Conservation (phyloP, 371 early-diverging fungal species). For the Rhizomucor pusillus region DNA sequence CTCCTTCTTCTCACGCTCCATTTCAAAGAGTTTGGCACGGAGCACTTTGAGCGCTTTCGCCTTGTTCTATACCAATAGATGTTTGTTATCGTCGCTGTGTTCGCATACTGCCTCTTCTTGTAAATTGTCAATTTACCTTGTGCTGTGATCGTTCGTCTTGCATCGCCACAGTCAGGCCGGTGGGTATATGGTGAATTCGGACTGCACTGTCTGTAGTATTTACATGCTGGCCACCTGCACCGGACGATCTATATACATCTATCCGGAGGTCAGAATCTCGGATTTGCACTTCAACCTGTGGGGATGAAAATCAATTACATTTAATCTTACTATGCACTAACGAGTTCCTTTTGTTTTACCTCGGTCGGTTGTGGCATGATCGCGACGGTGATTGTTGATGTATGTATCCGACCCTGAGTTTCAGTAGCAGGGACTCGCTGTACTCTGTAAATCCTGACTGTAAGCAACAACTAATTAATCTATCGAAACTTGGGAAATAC, state of each 20-base stretch:
- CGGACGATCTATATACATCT: constrained; percentile 78
- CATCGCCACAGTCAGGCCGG: constrained; percentile 84
- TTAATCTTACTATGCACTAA: not conserved
- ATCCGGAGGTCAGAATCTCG: constrained; percentile 70
- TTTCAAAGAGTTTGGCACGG: constrained; percentile 76
- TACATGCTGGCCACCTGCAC: constrained; percentile 91
- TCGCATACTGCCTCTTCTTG: too few species aligned
- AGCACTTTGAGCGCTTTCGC: constrained; percentile 85
- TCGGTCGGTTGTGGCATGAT: constrained; percentile 78
- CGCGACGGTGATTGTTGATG: constrained; percentile 84
- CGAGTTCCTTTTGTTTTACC: constrained; percentile 18
- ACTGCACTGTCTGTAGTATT: constrained; percentile 97
- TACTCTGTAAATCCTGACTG: constrained; percentile 40
- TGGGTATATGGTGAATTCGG: constrained; percentile 89
- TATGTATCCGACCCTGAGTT: constrained; percentile 80
- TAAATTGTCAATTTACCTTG: constrained; percentile 37
- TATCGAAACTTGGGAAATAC: not conserved
- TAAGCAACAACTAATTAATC: not conserved
- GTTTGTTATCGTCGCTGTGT: not conserved
- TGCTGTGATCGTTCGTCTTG: constrained; percentile 93
- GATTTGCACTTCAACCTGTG: constrained; percentile 64
- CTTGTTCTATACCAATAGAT: constrained; percentile 59
- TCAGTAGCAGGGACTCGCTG: constrained; percentile 87
- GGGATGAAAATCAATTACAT: constrained; percentile 1
- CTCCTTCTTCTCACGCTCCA: constrained; percentile 60